Evolutionary conservation across 2,329 filamentous ascomycete genomes (phyloP).

Genomic region (Fusarium sulawesiense): DNA sequence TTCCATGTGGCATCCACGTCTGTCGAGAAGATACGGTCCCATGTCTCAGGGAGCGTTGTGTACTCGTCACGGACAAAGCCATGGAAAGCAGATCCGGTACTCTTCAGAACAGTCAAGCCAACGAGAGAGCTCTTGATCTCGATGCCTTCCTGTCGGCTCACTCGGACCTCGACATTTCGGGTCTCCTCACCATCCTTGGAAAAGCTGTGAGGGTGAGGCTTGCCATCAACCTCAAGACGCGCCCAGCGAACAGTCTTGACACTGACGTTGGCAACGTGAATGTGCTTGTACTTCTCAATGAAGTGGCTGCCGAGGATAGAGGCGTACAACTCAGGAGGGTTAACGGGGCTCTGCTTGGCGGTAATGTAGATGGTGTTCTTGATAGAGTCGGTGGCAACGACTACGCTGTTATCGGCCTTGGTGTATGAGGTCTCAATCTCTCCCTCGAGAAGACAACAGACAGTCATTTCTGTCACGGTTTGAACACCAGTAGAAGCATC

Average conservation of each 20-base stretch:
- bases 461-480: slow-evolving; percentile 93
- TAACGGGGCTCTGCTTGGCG: slow-evolving; percentile 92
- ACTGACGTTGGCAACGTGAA: slow-evolving; percentile 83
- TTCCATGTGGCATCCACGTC: slow-evolving; percentile 89
- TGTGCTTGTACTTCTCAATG: slow-evolving; percentile 87
- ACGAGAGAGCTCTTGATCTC: slow-evolving; percentile 81
- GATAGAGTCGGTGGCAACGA: slow-evolving; percentile 97
- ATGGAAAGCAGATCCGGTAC: slow-evolving; percentile 95
- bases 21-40: slow-evolving; percentile 95
- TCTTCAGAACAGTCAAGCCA: slow-evolving; percentile 91
- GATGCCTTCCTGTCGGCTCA: slow-evolving; percentile 76
- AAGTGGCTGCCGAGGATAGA: slow-evolving; percentile 89
- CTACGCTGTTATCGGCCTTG: slow-evolving; percentile 89
- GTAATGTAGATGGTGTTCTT: slow-evolving; percentile 98
- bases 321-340: slow-evolving; percentile 92
- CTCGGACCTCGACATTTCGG: slow-evolving; percentile 80
- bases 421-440: slow-evolving; percentile 94
- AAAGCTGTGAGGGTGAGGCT: slow-evolving; percentile 96
- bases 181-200: slow-evolving; percentile 89
- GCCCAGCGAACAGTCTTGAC: slow-evolving; percentile 91
- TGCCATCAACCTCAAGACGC: slow-evolving; percentile 85
- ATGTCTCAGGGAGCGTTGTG: slow-evolving; percentile 89
- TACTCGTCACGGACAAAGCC: slow-evolving; percentile 93
- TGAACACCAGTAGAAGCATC: slow-evolving; percentile 82
- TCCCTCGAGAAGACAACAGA: slow-evolving; percentile 91